Conservation (phyloP, 148 eudicot genomes). For the Cornus suecica region DNA sequence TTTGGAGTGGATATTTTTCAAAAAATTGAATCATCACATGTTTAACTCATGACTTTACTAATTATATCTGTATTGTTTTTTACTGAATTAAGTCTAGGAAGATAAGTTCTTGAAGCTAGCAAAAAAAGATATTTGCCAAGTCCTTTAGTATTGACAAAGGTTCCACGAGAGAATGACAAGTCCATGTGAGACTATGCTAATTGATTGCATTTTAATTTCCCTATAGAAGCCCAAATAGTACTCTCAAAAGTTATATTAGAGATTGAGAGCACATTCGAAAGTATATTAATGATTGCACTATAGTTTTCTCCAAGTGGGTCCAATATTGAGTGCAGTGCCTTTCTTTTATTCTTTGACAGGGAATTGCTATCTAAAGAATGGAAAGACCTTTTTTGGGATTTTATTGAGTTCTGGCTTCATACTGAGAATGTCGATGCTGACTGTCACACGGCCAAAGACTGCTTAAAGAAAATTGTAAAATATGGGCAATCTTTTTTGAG, state of each 20-base stretch:
- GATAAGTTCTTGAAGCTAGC: background rate
- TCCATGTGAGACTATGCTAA: background rate
- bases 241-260: too few species aligned
- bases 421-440: constrained; percentile 33
- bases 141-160: background rate
- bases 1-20: background rate
- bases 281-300: background rate
- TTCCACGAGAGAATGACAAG: background rate
- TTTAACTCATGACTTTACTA: background rate
- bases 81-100: background rate
- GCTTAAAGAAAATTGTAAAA: constrained; percentile 59
- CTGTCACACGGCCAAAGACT: constrained; percentile 60
- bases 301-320: background rate
- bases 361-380: constrained; percentile 85
- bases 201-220: background rate
- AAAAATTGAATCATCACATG: too few species aligned
- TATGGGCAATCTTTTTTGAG: constrained; percentile 65
- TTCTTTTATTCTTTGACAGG: constrained; percentile 38
- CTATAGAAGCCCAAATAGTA: background rate
- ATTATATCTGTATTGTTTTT: background rate
- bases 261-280: background rate
- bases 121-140: background rate
- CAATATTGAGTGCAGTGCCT: background rate
- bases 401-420: constrained; percentile 71
- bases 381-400: constrained; percentile 88